Conservation (phyloP, 306 rosid genomes). For the Lupinus albus region DNA sequence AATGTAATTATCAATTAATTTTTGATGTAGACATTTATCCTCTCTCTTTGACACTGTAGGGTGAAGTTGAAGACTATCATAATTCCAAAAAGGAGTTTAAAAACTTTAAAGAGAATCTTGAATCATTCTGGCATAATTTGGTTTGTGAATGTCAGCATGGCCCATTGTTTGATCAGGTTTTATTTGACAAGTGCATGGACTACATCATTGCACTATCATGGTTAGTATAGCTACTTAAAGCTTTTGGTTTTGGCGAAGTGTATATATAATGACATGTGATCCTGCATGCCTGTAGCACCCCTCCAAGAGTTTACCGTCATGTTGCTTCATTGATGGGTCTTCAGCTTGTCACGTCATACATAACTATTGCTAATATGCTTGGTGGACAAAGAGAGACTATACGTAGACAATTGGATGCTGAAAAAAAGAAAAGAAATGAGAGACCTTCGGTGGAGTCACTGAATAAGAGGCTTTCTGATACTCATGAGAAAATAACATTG, state of each 20-base stretch:
- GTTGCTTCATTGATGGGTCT: conserved; percentile 92
- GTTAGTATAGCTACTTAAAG: conserved; percentile 53
- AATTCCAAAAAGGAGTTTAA: conserved; percentile 85
- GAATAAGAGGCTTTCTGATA: conserved; percentile 74
- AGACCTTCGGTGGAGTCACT: conserved; percentile 93
- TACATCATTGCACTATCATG: conserved; percentile 93
- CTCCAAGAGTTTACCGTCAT: conserved; percentile 97
- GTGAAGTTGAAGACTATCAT: conserved; percentile 85
- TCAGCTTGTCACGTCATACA: conserved; percentile 88
- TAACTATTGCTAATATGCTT: conserved; percentile 80
- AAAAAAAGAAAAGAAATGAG: conserved; percentile 85
- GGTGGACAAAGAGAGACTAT: conserved; percentile 91
- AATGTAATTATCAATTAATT: conserved; percentile 22
- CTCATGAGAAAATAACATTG: conserved; percentile 80
- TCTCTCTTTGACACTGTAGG: conserved; percentile 57
- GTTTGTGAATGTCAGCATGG: conserved; percentile 90
- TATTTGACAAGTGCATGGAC: conserved; percentile 99
- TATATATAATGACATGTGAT: conserved; percentile 30
- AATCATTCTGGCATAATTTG: conserved; percentile 81
- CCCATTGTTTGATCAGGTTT: conserved; percentile 83
- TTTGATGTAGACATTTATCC: conserved; percentile 34
- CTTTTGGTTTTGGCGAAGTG: conserved; percentile 29
- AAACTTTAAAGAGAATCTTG: conserved; percentile 90
- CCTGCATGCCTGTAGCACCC: conserved; percentile 69
- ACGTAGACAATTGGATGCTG: conserved; percentile 95